Evolutionary conservation across 176 grass and related monocot species (phyloP), one percentile per base, ranked within the genome.

Genomic region (Chrysopogon serrulatus): DNA sequence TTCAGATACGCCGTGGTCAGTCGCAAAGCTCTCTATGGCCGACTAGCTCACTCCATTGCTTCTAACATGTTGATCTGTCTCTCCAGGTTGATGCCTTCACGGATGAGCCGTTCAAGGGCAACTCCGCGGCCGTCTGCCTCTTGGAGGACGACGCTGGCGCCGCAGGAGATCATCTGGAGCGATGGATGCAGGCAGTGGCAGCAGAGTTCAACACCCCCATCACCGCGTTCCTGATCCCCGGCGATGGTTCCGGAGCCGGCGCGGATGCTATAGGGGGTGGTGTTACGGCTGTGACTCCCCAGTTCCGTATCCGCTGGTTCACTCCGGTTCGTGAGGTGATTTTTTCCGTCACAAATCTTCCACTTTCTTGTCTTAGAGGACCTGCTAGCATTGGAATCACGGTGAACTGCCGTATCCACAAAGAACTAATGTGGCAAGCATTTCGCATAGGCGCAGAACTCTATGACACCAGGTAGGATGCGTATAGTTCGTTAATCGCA

Each of bases 161-260:
- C 14, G 90, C 51, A 74, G 44, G 17, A 49, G 44, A 49, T 0
- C 71, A 30, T 31, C 18, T 21, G 44, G 77, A 84, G 28, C 68
- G 70, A 26, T 90, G 91, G 91, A 90, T 93, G 91, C 84, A 84
- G 59, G 68, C 80, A 21, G 87, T 90, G 5, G 91, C 91, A 53
- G 87, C 51, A 40, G 91, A 93, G 77, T 93, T 93, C 79, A 93
- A 93, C 84, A 71, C 83, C 60, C 82, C 87, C 15, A 43, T 71
- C 28, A 90, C 91, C n/a, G 59, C 56, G 53, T 92, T 89, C 83
- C 48, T 92, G 33, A 37, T 41, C n/a, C 83, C 34, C 11, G 10
- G 7, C 28, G 43, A 31, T 8, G 32, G 17, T 12, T 8, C 48
- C 18, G 67, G 53, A 8, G 26, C 49, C 14, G 59, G 64, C 6